Conservation (phyloP, 768 basidiomycete species). For the Panellus pusillus region DNA sequence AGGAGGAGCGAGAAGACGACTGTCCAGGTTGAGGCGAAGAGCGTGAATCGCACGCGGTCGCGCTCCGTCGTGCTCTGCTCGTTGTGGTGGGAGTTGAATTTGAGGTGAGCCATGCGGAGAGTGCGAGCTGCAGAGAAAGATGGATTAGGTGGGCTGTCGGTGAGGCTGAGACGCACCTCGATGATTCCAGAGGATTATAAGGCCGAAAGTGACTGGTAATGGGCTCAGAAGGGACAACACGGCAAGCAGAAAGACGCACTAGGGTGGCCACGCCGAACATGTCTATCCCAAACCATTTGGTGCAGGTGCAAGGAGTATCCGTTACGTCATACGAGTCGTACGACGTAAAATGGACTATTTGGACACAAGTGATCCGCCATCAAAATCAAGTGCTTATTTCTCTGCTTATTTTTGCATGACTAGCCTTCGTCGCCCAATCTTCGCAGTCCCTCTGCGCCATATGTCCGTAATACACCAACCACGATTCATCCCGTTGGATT, state of each 20-base stretch:
- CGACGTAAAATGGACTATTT: too few relatives aligned
- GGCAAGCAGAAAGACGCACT: slow-evolving; percentile 35
- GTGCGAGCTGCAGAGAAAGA: slow-evolving; percentile 50
- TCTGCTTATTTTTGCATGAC: too few relatives aligned
- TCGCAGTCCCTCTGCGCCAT: too few relatives aligned
- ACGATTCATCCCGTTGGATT: too few relatives aligned
- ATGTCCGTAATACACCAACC: too few relatives aligned
- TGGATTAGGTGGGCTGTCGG: neutral
- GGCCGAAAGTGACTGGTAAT: slow-evolving; percentile 48
- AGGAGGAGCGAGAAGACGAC: slow-evolving; percentile 52
- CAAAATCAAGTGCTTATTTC: too few relatives aligned
- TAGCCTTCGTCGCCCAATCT: too few relatives aligned
- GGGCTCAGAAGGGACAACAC: slow-evolving; percentile 9
- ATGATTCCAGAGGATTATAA: slow-evolving; percentile 60
- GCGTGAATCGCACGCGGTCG: slow-evolving; percentile 64
- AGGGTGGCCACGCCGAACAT: slow-evolving; percentile 55
- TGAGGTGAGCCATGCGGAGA: slow-evolving; percentile 71
- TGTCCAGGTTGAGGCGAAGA: slow-evolving; percentile 76
- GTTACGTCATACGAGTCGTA: too few relatives aligned
- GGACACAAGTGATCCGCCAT: too few relatives aligned
- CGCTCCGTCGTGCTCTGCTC: slow-evolving; percentile 49
- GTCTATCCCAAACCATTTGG: slow-evolving; percentile 34
- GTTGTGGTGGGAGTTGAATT: slow-evolving; percentile 59
- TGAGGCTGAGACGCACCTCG: slow-evolving; percentile 47
- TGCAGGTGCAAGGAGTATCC: too few relatives aligned